Percentiles rank a stretch among this genome's conserved stretches.
Conservation (phyloP, 139 green algal genomes). For the Deuterostichococcus epilithicus region DNA sequence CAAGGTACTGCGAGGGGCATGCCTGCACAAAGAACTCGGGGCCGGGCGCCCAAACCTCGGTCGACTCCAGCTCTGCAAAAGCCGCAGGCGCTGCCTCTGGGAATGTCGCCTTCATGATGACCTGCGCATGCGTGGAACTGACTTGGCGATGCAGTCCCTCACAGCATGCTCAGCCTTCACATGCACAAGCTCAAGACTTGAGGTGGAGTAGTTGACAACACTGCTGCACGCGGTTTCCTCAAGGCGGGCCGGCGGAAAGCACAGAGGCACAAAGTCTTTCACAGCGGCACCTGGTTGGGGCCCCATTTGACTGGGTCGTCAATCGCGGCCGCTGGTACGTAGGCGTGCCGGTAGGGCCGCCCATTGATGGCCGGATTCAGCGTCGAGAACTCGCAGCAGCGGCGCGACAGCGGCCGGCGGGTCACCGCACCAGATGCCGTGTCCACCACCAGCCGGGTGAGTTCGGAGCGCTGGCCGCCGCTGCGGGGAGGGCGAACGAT, state of each 20-base stretch:
- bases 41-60: background rate
- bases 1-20: background rate
- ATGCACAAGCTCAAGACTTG: no score
- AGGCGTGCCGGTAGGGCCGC: constrained; percentile 8
- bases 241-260: no score
- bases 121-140: constrained; percentile 8
- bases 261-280: no score
- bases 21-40: constrained; percentile 20
- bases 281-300: constrained; percentile 3
- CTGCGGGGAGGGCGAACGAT: background rate
- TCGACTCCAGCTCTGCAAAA: background rate
- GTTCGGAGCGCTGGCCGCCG: background rate
- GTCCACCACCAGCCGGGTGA: background rate
- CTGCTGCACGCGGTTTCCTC: no score
- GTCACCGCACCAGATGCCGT: background rate
- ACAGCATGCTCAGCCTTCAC: no score
- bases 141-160: background rate
- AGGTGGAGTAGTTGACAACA: no score
- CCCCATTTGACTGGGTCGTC: constrained; percentile 11
- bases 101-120: constrained; percentile 31
- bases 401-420: background rate
- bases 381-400: background rate
- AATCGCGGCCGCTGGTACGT: constrained; percentile 1
- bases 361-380: background rate
- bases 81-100: background rate